Evolutionary conservation across 305 asterid genomes (phyloP), one percentile per base, ranked within the genome.

Genomic region (Solanum hybrid): DNA sequence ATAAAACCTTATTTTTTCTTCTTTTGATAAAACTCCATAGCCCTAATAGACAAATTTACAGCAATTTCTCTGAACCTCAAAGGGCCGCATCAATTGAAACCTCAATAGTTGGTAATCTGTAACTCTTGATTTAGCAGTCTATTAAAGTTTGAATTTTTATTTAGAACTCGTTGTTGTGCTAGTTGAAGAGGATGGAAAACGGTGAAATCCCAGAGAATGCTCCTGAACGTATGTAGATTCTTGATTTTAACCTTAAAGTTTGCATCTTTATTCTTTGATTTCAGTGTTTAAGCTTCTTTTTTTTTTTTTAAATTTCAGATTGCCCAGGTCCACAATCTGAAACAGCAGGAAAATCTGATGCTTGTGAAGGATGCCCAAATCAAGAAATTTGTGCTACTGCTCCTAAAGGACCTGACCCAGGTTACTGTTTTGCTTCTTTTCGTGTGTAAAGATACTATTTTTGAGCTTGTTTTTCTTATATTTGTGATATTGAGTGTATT

Each of bases 371-470:
- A 26, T 97, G 99, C 90, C 99, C 98, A 29, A 97, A 97, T 90
- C 98, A 96, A 91, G 96, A 96, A 85, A 97, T 93, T 76, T 97
- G 99, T 91, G 97, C 98, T 87, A 94, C 98, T 91, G 99, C 98
- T 92, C 98, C 99, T 36, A 95, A 97, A 94, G 99, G 98, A 89
- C 99, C 99, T 11, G 98, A 97, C 86, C 98, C 99, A 88, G 98
- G 98, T 97, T 33, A 81, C 86, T 12, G 64, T 39, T 13, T 81
- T 81, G 8, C 34, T 39, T 9, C 5, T 80, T 37, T n/a, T n/a
- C 2, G 1, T 39, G 61, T 80, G 64, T 12, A 3, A 75, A 6
- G 18, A 7, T 81, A 12, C 35, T 26, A 13, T 40, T 33, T 26
- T 81, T 81, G 86, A 39, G 64, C 67, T 81, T 39, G 86, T 39